Percentiles rank a stretch among this genome's conserved stretches.
Evolutionary conservation across 306 rosid genomes (phyloP).

Genomic region (Dryas alaskensis): DNA sequence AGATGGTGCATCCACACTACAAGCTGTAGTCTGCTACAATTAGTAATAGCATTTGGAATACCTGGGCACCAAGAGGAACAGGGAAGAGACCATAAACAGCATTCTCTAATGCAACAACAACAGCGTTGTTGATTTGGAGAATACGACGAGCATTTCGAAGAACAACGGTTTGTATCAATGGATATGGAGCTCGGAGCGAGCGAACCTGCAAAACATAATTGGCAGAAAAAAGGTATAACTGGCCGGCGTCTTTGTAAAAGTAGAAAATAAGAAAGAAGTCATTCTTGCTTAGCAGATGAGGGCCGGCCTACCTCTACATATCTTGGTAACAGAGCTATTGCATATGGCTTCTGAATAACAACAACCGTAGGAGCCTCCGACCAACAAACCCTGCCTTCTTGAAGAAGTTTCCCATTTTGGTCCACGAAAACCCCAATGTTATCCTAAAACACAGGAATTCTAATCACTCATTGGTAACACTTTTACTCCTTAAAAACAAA

Average conservation of each 20-base stretch:
- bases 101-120: conserved; percentile 67
- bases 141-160: conserved; percentile 80
- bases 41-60: conserved; percentile 26
- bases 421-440: conserved; percentile 96
- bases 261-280: not conserved
- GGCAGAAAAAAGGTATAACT: conserved; percentile 19
- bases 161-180: conserved; percentile 87
- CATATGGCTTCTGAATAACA: conserved; percentile 85
- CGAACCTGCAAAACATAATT: conserved; percentile 65
- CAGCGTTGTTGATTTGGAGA: conserved; percentile 54
- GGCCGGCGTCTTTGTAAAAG: conserved; percentile 20
- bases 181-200: conserved; percentile 79
- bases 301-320: conserved; percentile 71
- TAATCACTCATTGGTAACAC: not conserved
- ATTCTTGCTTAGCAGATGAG: not conserved
- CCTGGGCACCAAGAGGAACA: conserved; percentile 99
- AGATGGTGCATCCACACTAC: conserved; percentile 1
- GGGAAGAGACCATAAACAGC: conserved; percentile 91
- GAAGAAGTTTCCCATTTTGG: conserved; percentile 92
- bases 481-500: not conserved
- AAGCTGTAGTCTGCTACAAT: not conserved
- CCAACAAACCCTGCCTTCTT: conserved; percentile 96
- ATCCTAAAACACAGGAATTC: conserved; percentile 49
- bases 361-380: conserved; percentile 88
- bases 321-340: conserved; percentile 75